Conservation (phyloP, 2,329 filamentous ascomycete genomes). For the Pseudogymnoascus sp. region DNA sequence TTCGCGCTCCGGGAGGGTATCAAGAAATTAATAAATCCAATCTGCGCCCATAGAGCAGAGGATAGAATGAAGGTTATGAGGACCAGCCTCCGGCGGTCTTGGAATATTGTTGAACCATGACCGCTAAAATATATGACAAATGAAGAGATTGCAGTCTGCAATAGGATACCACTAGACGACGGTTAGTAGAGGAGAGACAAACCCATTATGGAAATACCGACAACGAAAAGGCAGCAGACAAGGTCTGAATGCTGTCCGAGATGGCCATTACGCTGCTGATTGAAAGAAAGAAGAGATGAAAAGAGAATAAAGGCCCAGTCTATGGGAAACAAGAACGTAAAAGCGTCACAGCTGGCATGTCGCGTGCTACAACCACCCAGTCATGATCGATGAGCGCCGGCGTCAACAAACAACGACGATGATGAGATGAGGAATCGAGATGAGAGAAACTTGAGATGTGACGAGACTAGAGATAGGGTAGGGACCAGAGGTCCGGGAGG, state of each 20-base stretch:
- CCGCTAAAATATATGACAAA: conserved; percentile 25
- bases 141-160: conserved; percentile 26
- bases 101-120: conserved; percentile 25
- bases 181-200: conserved; percentile 15
- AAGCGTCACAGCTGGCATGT: conserved; percentile 16
- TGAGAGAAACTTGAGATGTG: not conserved
- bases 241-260: conserved; percentile 25
- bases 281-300: conserved; percentile 18
- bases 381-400: conserved; percentile 19
- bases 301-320: conserved; percentile 26
- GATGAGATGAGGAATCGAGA: conserved; percentile 11
- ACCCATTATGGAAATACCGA: conserved; percentile 17
- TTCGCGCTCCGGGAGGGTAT: conserved; percentile 17
- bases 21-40: conserved; percentile 27
- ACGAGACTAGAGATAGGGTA: not conserved
- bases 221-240: conserved; percentile 30
- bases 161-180: conserved; percentile 26
- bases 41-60: conserved; percentile 24
- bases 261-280: conserved; percentile 23
- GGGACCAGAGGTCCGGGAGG: not conserved
- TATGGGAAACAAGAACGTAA: conserved; percentile 22
- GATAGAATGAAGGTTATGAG: conserved; percentile 30
- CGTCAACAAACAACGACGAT: conserved; percentile 19
- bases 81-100: conserved; percentile 33
- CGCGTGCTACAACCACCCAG: conserved; percentile 20